Evolutionary conservation across 768 basidiomycete genomes (phyloP).

Genomic region (Xanthoconium purpureum): DNA sequence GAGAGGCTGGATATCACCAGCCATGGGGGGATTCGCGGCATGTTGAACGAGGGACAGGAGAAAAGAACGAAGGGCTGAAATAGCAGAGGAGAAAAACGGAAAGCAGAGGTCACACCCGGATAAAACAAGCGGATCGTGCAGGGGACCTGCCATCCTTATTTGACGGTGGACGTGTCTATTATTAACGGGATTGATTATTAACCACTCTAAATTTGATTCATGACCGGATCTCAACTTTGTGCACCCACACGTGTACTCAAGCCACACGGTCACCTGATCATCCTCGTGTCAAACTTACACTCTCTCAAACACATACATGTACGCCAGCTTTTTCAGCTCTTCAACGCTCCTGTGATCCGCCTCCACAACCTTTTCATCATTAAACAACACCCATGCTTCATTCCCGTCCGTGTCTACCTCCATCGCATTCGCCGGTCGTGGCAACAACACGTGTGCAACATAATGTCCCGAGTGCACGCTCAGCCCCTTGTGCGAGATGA

Average conservation of each 20-base stretch:
- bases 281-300: neutral
- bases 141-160: no score
- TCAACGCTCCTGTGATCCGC: slow-evolving; percentile 80
- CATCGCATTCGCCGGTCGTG: slow-evolving; percentile 21
- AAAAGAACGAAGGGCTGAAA: slow-evolving; percentile 4
- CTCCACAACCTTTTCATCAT: slow-evolving; percentile 93
- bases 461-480: slow-evolving; percentile 95
- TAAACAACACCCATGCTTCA: slow-evolving; percentile 81
- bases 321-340: slow-evolving; percentile 81
- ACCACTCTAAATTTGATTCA: neutral
- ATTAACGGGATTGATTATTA: neutral
- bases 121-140: no score
- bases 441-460: slow-evolving; percentile 68
- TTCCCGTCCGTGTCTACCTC: slow-evolving; percentile 32
- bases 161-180: no score
- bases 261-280: neutral
- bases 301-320: slow-evolving; percentile 89
- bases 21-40: slow-evolving; percentile 7
- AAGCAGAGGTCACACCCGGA: neutral
- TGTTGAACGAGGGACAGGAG: neutral
- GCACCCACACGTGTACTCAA: no score
- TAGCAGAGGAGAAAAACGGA: neutral
- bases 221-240: no score
- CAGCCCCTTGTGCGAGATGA: slow-evolving; percentile 96
- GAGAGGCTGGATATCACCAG: slow-evolving; percentile 4